Base-by-base conservation (phyloP, 1,284 basidiomycete species). In the Fomitopsis schrenkii region DNA sequence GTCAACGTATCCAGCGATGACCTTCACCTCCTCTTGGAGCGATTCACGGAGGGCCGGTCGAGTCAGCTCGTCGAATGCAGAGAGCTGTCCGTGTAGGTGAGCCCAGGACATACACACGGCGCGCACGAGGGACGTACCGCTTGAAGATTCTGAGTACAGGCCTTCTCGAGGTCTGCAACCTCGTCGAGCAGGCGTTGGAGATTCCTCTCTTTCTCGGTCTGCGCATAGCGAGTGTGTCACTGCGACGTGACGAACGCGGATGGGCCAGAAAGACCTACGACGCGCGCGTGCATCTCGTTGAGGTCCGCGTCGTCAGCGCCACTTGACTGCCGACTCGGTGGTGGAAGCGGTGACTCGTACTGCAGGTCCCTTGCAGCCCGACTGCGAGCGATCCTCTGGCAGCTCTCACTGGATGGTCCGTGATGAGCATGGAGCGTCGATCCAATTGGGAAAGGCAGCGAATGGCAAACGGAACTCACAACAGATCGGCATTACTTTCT, bases 1-100 rank as follows among this genome's bases (percentile, higher is more conserved):
- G 41, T 67, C 68, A 40, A 64, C 56, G 36, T 67, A 62, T 12
- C 68, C 65, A 38, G 63, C 61, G 1, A 64, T 48, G 2, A 38
- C 42, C 10, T 38, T 10, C 38, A 60, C 56, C 52, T 67, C 63
- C 14, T 54, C 58, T 14, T 52, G 35, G n/a, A 69, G 55, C 6
- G 53, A 58, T 0, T 59, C 58, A 22, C 42, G 46, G 5, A 69
- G 57, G n/a, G 60, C 64, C 4, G 63, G 63, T 5, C 45, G 53
- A 1, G 66, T 64, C 14, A 60, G 52, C 2, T 60, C 58, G 1
- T 35, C 40, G 52, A 69, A 69, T 5, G 53, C 52, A 2, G 55
- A 62, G 1, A 61, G 19, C 63, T 63, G 19, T 8, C 38, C 1
- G 2, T 50, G 26, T 19, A 3, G 9, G 26, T 33, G 5, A 41